Percentiles rank a stretch among this genome's conserved stretches.
Evolutionary conservation across 768 basidiomycete species (phyloP).

Genomic region (Trametes maxima): DNA sequence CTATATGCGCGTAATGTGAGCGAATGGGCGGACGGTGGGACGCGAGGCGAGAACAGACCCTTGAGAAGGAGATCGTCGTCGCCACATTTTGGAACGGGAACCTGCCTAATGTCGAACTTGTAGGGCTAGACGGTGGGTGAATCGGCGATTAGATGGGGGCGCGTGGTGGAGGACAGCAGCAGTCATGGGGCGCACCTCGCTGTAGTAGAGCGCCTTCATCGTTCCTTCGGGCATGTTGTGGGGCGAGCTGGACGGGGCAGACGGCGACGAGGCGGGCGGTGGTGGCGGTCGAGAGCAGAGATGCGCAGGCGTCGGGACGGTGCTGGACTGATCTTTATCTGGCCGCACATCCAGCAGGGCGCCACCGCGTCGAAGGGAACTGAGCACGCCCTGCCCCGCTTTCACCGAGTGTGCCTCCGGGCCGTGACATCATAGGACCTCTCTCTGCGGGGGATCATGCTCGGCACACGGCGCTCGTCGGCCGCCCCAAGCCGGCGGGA

Average conservation of each 20-base stretch:
- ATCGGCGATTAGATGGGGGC: conserved; percentile 17
- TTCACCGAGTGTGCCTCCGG: conserved; percentile 5
- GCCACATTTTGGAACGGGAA: conserved; percentile 65
- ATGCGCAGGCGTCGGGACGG: neutral
- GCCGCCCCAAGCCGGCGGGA: conserved; percentile 4
- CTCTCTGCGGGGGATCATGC: neutral
- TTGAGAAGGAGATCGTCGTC: conserved; percentile 79
- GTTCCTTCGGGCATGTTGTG: conserved; percentile 54
- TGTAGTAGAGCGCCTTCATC: conserved; percentile 80
- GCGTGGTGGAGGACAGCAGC: neutral
- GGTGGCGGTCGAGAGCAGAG: conserved; percentile 16
- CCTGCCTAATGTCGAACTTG: conserved; percentile 66
- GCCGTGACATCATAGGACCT: conserved; percentile 24
- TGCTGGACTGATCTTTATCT: conserved; percentile 28
- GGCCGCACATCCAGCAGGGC: conserved; percentile 1
- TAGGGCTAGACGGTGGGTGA: conserved; percentile 49
- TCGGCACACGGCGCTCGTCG: conserved; percentile 10
- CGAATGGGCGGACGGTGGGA: neutral
- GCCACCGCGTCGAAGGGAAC: conserved; percentile 13
- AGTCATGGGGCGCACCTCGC: conserved; percentile 45
- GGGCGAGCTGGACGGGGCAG: neutral
- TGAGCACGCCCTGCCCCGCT: neutral
- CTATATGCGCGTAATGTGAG: conserved; percentile 15
- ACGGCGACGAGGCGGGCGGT: conserved; percentile 7
- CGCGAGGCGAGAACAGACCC: conserved; percentile 41